These are phyloP conservation scores for Juglanconis sp. DNA, from an alignment of 2,329 filamentous ascomycete genomes.

Conservation along the genomic window DNA sequence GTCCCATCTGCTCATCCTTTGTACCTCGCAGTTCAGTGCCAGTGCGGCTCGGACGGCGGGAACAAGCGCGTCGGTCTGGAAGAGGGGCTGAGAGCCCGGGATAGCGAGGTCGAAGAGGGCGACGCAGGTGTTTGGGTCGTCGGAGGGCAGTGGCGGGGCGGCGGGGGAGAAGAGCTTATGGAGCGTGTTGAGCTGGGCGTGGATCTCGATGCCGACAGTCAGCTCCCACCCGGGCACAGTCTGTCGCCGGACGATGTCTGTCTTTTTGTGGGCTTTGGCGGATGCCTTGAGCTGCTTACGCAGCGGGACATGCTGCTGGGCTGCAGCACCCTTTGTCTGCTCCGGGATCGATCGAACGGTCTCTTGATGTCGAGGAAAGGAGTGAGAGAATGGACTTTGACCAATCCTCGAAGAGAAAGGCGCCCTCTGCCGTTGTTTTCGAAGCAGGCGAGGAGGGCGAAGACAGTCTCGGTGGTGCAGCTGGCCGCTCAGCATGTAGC, in stretches of 20 bases:
- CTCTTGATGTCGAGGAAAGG: background rate
- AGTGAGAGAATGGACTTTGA: constrained; percentile 3
- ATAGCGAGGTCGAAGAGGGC: constrained; percentile 85
- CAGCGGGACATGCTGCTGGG: constrained; percentile 45
- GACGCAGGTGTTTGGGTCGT: constrained; percentile 79
- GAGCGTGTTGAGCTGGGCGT: constrained; percentile 88
- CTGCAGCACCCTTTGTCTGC: background rate
- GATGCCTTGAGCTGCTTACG: constrained; percentile 72
- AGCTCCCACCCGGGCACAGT: constrained; percentile 76
- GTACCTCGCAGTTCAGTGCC: constrained; percentile 76
- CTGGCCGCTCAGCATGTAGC: constrained; percentile 47
- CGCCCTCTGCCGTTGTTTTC: background rate
- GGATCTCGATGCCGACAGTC: constrained; percentile 94
- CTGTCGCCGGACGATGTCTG: constrained; percentile 45
- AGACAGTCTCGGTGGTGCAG: constrained; percentile 42
- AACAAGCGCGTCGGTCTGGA: constrained; percentile 78
- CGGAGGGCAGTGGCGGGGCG: constrained; percentile 45
- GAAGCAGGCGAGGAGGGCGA: constrained; percentile 6
- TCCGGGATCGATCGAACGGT: background rate
- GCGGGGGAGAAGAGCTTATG: constrained; percentile 86
- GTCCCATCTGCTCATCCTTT: constrained; percentile 79
- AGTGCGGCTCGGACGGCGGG: constrained; percentile 89
- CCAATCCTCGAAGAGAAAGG: background rate
- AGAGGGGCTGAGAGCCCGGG: constrained; percentile 82
- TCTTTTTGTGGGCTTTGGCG: constrained; percentile 48